Evolutionary conservation across 805 yeast species (phyloP), one percentile per base, ranked within the genome.

Genomic region (Pichia membranifaciens): DNA sequence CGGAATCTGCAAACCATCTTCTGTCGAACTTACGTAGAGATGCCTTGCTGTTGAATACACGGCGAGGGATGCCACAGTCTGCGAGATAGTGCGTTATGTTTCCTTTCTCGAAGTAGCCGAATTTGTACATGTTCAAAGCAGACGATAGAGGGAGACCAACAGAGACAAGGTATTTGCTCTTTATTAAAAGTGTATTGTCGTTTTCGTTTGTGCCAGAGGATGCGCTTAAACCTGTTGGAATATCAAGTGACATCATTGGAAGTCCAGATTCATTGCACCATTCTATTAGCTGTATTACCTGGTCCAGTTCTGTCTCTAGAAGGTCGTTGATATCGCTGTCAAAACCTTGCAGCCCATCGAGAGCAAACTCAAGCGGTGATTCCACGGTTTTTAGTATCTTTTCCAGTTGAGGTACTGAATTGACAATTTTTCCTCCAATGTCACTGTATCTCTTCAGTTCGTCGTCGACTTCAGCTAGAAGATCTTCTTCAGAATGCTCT

Each of bases 331-430:
- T 64, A 46, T 77, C 84, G 21, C 79, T 76, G 55, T 87, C 93
- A 54, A 78, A 83, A 0, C 96, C 96, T 60, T 86, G 96, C 55
- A 89, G 70, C 1, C 89, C 93, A 62, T 89, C 97, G 17, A 89
- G 59, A 9, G 88, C 75, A 50, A 89, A 69, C 59, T 88, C 96
- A 15, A 86, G 79, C 0, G 95, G 93, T 2, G 87, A 75, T 39
- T 82, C 38, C 35, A 81, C 66, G 48, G 75, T 74, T 12, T 61
- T 69, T 54, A 70, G 62, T 33, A 65, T 63, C 21, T 41, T 63
- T 47, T 59, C 69, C 59, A 71, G 67, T 38, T 59, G 74, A 41
- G 50, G 59, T 52, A 65, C 57, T 17, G 55, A 70, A 51, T 55
- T 60, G 36, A 66, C 77, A n/a, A 76, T 64, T 54, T 82, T 83